phyloP scores from a whole-genome alignment of 352 stramenopile species.

The Pythium aristosporum region DNA sequence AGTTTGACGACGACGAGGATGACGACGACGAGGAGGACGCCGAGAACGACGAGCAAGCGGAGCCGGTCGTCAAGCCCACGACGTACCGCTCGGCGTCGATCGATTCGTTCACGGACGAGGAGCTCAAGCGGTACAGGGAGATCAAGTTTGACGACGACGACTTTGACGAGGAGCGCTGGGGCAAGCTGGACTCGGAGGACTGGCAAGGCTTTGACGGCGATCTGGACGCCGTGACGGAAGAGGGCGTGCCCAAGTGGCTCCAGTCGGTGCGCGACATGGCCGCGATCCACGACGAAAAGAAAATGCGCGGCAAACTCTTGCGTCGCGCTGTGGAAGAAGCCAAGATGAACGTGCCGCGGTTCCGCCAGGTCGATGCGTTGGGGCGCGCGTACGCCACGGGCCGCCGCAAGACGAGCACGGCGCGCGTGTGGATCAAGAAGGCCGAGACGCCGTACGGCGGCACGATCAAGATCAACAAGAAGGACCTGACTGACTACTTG shows the following conservation, averaged over 20 bases:
- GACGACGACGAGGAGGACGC: slow-evolving; percentile 35
- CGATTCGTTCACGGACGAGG: slow-evolving; percentile 38
- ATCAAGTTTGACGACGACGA: slow-evolving; percentile 33
- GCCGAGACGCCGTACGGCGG: slow-evolving; percentile 72
- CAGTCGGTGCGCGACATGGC: slow-evolving; percentile 76
- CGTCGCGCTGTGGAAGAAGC: slow-evolving; percentile 65
- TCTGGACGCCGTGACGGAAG: slow-evolving; percentile 69
- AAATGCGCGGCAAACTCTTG: slow-evolving; percentile 62
- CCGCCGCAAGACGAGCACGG: slow-evolving; percentile 92
- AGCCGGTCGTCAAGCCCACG: slow-evolving; percentile 19
- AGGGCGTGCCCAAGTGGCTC: slow-evolving; percentile 80
- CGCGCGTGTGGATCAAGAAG: slow-evolving; percentile 93
- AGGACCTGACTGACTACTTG: slow-evolving; percentile 94
- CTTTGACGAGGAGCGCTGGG: slow-evolving; percentile 72
- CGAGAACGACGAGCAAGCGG: slow-evolving; percentile 30
- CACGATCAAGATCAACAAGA: slow-evolving; percentile 93
- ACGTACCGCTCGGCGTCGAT: slow-evolving; percentile 23
- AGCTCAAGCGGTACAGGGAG: slow-evolving; percentile 28
- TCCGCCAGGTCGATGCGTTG: slow-evolving; percentile 70
- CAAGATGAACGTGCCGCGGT: slow-evolving; percentile 72
- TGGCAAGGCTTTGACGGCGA: slow-evolving; percentile 83
- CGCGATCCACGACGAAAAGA: slow-evolving; percentile 61
- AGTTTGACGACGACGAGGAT: slow-evolving; percentile 18
- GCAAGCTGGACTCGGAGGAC: slow-evolving; percentile 60
- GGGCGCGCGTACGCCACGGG: slow-evolving; percentile 89